Percentiles rank a stretch among this genome's conserved stretches.
These are phyloP conservation scores for Filobasidium floriforme DNA, from an alignment of 768 basidiomycete species.

Conservation along the genomic window DNA sequence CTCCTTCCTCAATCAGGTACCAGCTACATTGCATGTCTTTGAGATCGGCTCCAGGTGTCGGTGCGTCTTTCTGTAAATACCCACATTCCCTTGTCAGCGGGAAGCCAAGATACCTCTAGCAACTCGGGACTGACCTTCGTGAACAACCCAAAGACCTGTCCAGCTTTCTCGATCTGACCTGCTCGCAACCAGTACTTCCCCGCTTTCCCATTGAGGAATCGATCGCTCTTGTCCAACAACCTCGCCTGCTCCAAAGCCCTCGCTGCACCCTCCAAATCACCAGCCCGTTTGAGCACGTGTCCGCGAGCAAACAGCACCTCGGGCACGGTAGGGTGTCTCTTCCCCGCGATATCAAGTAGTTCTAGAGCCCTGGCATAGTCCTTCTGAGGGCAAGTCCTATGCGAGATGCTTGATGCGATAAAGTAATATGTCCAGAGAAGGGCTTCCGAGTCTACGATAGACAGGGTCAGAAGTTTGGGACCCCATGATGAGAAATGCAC, in stretches of 20 bases:
- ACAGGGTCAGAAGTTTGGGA: neutral
- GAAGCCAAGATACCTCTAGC: neutral
- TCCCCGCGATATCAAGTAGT: slow-evolving; percentile 59
- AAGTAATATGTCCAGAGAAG: slow-evolving; percentile 95
- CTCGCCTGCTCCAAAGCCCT: slow-evolving; percentile 70
- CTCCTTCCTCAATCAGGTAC: slow-evolving; percentile 74
- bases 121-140: slow-evolving; percentile 59
- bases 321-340: slow-evolving; percentile 87
- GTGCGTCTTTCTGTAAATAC: slow-evolving; percentile 66
- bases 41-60: slow-evolving; percentile 65
- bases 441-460: slow-evolving; percentile 30
- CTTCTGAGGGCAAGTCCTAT: slow-evolving; percentile 42
- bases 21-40: slow-evolving; percentile 93
- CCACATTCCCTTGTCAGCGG: slow-evolving; percentile 6
- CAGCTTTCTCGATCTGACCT: slow-evolving; percentile 69
- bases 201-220: slow-evolving; percentile 87
- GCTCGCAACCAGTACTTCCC: slow-evolving; percentile 84
- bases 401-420: slow-evolving; percentile 67
- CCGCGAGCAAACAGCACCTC: slow-evolving; percentile 77
- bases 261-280: slow-evolving; percentile 70
- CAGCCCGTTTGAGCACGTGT: slow-evolving; percentile 74
- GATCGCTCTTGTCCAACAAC: slow-evolving; percentile 80
- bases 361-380: slow-evolving; percentile 37
- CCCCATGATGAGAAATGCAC: too few relatives aligned
- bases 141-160: slow-evolving; percentile 68